A percentile compares a stretch with the other conserved stretches of the same genome.
These are phyloP conservation scores for Alternaria panax DNA, from an alignment of 2,329 filamentous ascomycete genomes.

Conservation along the genomic window DNA sequence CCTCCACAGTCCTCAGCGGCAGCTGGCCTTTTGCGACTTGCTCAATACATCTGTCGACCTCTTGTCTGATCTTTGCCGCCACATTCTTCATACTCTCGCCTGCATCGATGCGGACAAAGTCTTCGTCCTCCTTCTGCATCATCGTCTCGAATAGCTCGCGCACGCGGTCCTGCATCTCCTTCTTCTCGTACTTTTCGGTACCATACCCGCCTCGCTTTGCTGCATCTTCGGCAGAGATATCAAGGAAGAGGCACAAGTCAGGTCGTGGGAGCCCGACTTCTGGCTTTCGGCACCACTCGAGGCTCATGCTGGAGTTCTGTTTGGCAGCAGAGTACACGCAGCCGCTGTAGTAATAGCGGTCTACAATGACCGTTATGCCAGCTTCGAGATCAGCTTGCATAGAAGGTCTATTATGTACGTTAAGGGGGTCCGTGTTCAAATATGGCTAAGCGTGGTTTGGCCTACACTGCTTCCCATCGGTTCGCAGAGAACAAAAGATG, in stretches of 20 bases:
- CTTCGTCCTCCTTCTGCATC: conserved; percentile 56
- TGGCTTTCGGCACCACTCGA: conserved; percentile 83
- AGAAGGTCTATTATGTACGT: background rate
- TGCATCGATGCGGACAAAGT: conserved; percentile 64
- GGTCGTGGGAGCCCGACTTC: conserved; percentile 88
- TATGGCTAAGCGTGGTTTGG: background rate
- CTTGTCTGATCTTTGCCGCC: conserved; percentile 43
- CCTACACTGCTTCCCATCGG: conserved; percentile 73
- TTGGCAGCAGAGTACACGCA: conserved; percentile 94
- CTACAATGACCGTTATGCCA: conserved; percentile 81
- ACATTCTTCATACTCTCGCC: conserved; percentile 61
- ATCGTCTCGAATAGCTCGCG: conserved; percentile 72
- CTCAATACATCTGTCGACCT: conserved; percentile 33
- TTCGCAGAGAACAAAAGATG: conserved; percentile 92
- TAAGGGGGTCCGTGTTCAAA: background rate
- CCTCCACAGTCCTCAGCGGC: conserved; percentile 38
- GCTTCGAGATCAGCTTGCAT: conserved; percentile 57
- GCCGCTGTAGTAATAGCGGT: conserved; percentile 95
- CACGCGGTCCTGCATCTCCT: conserved; percentile 81
- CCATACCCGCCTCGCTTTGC: conserved; percentile 85
- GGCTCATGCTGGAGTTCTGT: conserved; percentile 69
- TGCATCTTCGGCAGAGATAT: conserved; percentile 77
- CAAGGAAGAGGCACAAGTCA: conserved; percentile 86
- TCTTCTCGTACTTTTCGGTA: conserved; percentile 85
- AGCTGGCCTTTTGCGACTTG: conserved; percentile 30